Conservation (phyloP, 345 rosid genomes). For the Carallia brachiata region DNA sequence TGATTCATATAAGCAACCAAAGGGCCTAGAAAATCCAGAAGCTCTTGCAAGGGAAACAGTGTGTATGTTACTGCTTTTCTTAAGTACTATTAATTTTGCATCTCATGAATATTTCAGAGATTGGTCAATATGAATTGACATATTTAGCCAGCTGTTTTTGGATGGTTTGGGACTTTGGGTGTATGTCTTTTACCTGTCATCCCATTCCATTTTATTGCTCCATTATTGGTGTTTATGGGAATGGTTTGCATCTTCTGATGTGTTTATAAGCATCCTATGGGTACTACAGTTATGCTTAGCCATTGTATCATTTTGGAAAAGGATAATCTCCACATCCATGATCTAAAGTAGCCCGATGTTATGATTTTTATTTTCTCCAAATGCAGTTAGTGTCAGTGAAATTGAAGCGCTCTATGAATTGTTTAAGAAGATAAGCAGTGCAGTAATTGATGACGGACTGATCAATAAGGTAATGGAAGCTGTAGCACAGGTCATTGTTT, state of each 20-base stretch:
- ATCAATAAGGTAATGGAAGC: conserved; percentile 20
- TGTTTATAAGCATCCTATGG: too few relatives aligned
- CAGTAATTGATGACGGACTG: conserved; percentile 29
- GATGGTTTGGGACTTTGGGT: too few relatives aligned
- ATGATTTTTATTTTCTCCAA: conserved; percentile 5
- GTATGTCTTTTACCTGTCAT: too few relatives aligned
- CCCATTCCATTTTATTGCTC: too few relatives aligned
- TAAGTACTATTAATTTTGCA: conserved; percentile 13
- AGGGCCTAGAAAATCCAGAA: conserved; percentile 21
- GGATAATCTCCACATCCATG: neutral
- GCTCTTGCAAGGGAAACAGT: conserved; percentile 22
- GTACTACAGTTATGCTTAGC: too few relatives aligned
- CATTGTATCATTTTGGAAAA: neutral
- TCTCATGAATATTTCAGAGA: neutral
- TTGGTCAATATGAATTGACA: neutral
- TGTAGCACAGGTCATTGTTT: neutral
- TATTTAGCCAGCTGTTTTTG: too few relatives aligned
- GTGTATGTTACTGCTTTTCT: conserved; percentile 20
- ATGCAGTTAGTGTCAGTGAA: conserved; percentile 32
- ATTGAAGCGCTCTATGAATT: conserved; percentile 28
- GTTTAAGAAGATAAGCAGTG: conserved; percentile 32
- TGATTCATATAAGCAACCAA: conserved; percentile 24
- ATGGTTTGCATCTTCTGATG: too few relatives aligned
- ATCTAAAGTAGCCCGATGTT: neutral
- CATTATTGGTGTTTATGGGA: too few relatives aligned